Evolutionary conservation across 148 eudicot species (phyloP), one percentile per base, ranked within the genome.

Genomic region (Arbutus unedo): DNA sequence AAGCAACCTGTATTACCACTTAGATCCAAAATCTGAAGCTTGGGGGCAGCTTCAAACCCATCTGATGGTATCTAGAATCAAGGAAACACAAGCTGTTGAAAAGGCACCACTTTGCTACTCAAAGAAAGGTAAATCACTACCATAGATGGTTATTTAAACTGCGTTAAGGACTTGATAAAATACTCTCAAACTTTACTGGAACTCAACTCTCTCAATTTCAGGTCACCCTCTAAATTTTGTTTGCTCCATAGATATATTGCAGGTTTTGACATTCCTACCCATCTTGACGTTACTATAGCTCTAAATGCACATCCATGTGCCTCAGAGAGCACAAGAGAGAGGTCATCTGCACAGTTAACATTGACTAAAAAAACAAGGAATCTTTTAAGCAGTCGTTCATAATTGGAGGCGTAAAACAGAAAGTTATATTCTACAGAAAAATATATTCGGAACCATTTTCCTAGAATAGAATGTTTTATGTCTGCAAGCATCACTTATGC

Each of bases 1-100:
- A 94, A 86, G 77, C 92, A 91, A 84, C 93, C 88, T 25, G 84
- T 86, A 81, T 93, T 91, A 49, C 98, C 92, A 89, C 99, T 96
- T 82, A 96, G 91, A 85, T 96, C 97, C 90, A 96, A 87, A 84
- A 96, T 88, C 81, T 86, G 98, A 82, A 96, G 92, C 81, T 84
- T 91, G 55, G 93, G 78, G 45, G 83, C 88, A 76, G 91, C 91
- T 88, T 89, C 86, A 89, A 93, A 93, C 81, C 92, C 97, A 85
- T 91, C 91, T 83, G 83, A 73, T 80, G 98, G 93, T 54, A 96
- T 89, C 98, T 96, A 56, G 66, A 77, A 74, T 21, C 45, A 83
- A 66, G 76, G 68, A 70, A 64, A 83, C 4, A 47, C 25, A 53
- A 66, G 53, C 70, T 8, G 11, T 74, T 51, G 77, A 78, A 66